Percentiles rank a stretch among this genome's conserved stretches.
phyloP scores from a whole-genome alignment of 108 stramenopile species.

The Pseudonitzschia delicatissima region DNA sequence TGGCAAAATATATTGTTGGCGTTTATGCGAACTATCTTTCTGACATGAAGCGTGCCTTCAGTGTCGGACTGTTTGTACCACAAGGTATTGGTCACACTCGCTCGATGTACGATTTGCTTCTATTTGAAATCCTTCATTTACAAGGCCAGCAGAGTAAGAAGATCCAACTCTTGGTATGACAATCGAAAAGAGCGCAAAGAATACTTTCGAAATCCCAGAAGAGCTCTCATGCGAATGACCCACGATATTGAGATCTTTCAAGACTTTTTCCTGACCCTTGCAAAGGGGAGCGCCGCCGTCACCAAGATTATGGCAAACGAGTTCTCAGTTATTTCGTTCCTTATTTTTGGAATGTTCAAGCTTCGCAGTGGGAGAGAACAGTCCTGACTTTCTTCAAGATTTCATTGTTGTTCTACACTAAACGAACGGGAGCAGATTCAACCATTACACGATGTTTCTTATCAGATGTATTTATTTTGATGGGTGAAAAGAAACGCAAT shows the following conservation, averaged over 20 bases:
- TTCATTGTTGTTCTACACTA: conserved; percentile 76
- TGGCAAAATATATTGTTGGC: conserved; percentile 53
- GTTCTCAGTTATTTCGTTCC: conserved; percentile 50
- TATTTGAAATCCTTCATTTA: conserved; percentile 67
- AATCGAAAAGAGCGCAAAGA: not conserved
- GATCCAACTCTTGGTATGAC: not conserved
- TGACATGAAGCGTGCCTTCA: conserved; percentile 51
- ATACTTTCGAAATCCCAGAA: conserved; percentile 47
- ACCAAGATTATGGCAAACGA: conserved; percentile 60
- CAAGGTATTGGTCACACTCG: conserved; percentile 63
- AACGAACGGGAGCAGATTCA: conserved; percentile 42
- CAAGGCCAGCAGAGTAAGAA: conserved; percentile 47
- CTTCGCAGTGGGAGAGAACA: conserved; percentile 40
- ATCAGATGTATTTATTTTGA: conserved; percentile 39
- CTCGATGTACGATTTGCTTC: conserved; percentile 69
- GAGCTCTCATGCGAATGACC: conserved; percentile 62
- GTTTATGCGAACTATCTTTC: conserved; percentile 62
- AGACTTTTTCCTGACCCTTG: conserved; percentile 59
- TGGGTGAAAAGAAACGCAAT: conserved; percentile 18
- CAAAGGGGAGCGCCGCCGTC: conserved; percentile 50
- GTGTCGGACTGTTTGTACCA: conserved; percentile 62
- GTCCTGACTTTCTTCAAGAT: conserved; percentile 44
- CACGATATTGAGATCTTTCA: conserved; percentile 66
- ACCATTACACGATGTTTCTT: conserved; percentile 40
- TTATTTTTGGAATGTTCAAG: conserved; percentile 41